These are phyloP conservation scores for Tagetes patula DNA, from an alignment of 129 eudicot genomes.

Conservation along the genomic window DNA sequence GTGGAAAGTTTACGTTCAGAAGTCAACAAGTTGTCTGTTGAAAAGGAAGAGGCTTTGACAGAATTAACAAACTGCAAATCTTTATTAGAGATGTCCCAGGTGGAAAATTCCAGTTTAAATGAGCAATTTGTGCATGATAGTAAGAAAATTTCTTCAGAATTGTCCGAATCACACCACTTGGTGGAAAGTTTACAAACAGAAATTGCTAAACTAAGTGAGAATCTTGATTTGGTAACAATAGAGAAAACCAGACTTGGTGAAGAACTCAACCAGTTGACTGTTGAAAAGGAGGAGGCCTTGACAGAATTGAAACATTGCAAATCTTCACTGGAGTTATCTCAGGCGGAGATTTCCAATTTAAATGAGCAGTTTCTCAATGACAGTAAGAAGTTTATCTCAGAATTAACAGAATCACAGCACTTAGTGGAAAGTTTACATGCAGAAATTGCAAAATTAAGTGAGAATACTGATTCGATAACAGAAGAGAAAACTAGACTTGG, in stretches of 20 bases:
- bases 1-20: constrained; percentile 46
- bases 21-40: constrained; percentile 29
- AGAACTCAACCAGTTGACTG: constrained; percentile 32
- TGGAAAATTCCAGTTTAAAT: constrained; percentile 45
- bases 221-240: constrained; percentile 37
- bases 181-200: constrained; percentile 51
- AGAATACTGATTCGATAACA: constrained; percentile 30
- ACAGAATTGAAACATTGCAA: constrained; percentile 42
- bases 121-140: constrained; percentile 36
- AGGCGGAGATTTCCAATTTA: constrained; percentile 44
- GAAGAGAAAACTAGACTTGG: constrained; percentile 46
- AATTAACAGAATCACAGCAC: constrained; percentile 43
- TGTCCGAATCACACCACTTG: constrained; percentile 43
- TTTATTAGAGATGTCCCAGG: constrained; percentile 42
- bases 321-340: constrained; percentile 38
- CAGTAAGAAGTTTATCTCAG: constrained; percentile 40
- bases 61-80: constrained; percentile 45
- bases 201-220: constrained; percentile 38
- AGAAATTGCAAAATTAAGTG: constrained; percentile 48
- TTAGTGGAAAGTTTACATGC: constrained; percentile 47
- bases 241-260: constrained; percentile 48
- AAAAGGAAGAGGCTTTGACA: constrained; percentile 45
- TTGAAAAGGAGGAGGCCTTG: constrained; percentile 48
- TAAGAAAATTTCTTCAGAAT: constrained; percentile 45
- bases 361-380: constrained; percentile 39